phyloP scores from a whole-genome alignment of 108 stramenopile genomes.

The Pseudonitzschia pungens region DNA sequence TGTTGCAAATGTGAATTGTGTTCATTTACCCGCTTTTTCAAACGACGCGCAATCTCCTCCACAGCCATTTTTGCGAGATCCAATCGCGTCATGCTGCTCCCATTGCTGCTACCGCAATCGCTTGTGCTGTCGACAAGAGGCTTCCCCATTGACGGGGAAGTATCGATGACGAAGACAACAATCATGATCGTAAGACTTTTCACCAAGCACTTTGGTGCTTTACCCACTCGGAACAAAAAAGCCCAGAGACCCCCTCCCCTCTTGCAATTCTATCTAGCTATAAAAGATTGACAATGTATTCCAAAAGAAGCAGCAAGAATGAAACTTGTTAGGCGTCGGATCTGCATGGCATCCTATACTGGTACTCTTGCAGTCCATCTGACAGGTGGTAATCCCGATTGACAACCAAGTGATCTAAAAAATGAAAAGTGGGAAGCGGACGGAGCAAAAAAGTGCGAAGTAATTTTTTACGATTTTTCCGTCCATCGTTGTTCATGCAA shows the following conservation, averaged over 20 bases:
- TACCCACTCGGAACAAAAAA: not conserved
- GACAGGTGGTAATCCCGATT: too few relatives aligned
- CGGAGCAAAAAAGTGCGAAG: too few relatives aligned
- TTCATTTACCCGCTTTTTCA: constrained; percentile 60
- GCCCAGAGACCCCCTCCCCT: not conserved
- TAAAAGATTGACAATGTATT: not conserved
- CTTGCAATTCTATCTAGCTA: not conserved
- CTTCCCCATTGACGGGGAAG: constrained; percentile 70
- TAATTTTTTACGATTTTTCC: too few relatives aligned
- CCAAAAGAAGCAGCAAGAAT: not conserved
- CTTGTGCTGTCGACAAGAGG: constrained; percentile 18
- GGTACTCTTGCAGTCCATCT: too few relatives aligned
- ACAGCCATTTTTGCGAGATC: constrained; percentile 81
- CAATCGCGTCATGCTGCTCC: constrained; percentile 52
- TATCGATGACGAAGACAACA: constrained; percentile 80
- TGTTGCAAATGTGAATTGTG: constrained; percentile 54
- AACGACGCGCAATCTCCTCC: constrained; percentile 55
- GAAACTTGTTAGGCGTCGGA: not conserved
- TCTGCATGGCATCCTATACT: too few relatives aligned
- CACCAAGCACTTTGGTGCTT: not conserved
- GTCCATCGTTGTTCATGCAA: too few relatives aligned
- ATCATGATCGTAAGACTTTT: constrained; percentile 52
- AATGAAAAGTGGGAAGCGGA: too few relatives aligned
- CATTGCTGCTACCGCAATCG: constrained; percentile 11
- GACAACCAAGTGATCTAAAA: too few relatives aligned